phyloP scores from a whole-genome alignment of 108 stramenopile species.

The Discostella stelligeroides region DNA sequence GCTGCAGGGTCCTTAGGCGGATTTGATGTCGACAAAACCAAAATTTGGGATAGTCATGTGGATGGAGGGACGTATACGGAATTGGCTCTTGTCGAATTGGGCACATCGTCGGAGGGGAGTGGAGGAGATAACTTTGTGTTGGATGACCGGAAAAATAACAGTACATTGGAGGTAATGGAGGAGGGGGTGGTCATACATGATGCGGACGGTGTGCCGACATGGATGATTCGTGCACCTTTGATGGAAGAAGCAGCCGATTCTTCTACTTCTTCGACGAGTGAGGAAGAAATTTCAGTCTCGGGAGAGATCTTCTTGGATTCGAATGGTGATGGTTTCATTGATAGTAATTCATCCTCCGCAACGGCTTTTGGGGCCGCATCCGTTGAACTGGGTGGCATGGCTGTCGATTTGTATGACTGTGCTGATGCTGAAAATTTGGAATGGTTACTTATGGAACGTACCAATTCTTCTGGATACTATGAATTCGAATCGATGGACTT shows the following conservation, averaged over 20 bases:
- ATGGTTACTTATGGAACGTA: slow-evolving; percentile 38
- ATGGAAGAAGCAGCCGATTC: not conserved
- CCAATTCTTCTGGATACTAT: slow-evolving; percentile 23
- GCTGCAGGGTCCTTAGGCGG: slow-evolving; percentile 16
- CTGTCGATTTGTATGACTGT: slow-evolving; percentile 45
- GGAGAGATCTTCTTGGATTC: slow-evolving; percentile 14
- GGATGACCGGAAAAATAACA: not conserved
- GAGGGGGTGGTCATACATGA: slow-evolving; percentile 26
- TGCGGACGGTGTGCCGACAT: slow-evolving; percentile 10
- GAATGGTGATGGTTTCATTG: not conserved
- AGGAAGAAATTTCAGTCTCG: not conserved
- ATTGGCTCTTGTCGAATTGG: not conserved
- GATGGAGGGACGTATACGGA: slow-evolving; percentile 16
- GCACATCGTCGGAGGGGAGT: not conserved
- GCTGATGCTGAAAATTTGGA: not conserved
- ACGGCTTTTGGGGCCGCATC: not conserved
- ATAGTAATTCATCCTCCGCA: not conserved
- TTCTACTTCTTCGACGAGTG: not conserved
- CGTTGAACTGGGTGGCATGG: slow-evolving; percentile 12
- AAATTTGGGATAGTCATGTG: slow-evolving; percentile 33
- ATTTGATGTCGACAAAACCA: slow-evolving; percentile 12
- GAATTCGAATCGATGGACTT: slow-evolving; percentile 24
- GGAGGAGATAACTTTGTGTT: not conserved
- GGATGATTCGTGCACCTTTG: slow-evolving; percentile 24
- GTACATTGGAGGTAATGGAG: slow-evolving; percentile 15